A percentile compares a stretch with the other conserved stretches of the same genome.
Evolutionary conservation across 805 yeast species (phyloP).

Genomic region (Candida vartiovaarae): DNA sequence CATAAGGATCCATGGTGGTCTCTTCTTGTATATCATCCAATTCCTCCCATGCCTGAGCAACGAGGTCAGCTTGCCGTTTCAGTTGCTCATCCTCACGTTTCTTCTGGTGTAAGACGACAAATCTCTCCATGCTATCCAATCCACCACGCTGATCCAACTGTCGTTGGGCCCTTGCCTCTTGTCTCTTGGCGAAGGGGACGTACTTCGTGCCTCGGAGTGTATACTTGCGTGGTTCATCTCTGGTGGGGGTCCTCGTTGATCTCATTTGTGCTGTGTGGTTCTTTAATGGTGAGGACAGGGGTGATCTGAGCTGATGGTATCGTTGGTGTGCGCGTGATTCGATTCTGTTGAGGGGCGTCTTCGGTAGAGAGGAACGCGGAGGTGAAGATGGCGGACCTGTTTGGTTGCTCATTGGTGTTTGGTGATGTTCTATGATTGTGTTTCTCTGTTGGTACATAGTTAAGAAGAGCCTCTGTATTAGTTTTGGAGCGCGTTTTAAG

Average conservation of each 20-base stretch:
- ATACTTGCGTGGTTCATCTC: constrained; percentile 14
- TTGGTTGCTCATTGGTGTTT: too few species aligned
- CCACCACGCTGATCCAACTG: constrained; percentile 19
- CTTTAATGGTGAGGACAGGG: constrained; percentile 12
- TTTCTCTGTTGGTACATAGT: neutral
- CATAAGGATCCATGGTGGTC: constrained; percentile 11
- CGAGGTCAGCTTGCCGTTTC: constrained; percentile 8
- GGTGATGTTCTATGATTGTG: neutral
- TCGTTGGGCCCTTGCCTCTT: constrained; percentile 6
- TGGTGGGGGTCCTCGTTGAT: neutral
- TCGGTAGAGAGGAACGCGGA: neutral
- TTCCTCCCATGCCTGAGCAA: constrained; percentile 4
- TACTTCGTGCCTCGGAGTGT: constrained; percentile 16
- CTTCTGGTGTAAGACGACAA: constrained; percentile 11
- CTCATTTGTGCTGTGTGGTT: neutral
- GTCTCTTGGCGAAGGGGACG: constrained; percentile 13
- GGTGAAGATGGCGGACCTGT: neutral
- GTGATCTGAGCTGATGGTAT: constrained; percentile 2
- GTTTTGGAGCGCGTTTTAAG: too few species aligned
- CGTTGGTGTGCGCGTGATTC: constrained; percentile 3
- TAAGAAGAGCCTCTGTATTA: too few species aligned
- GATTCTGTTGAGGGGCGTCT: constrained; percentile 3
- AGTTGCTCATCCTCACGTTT: constrained; percentile 1
- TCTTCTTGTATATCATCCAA: constrained; percentile 2
- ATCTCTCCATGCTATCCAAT: constrained; percentile 15